A percentile compares a stretch with the other conserved stretches of the same genome.
Conservation (phyloP, 2,329 filamentous ascomycete genomes). For the Akanthomyces uredinophilus region DNA sequence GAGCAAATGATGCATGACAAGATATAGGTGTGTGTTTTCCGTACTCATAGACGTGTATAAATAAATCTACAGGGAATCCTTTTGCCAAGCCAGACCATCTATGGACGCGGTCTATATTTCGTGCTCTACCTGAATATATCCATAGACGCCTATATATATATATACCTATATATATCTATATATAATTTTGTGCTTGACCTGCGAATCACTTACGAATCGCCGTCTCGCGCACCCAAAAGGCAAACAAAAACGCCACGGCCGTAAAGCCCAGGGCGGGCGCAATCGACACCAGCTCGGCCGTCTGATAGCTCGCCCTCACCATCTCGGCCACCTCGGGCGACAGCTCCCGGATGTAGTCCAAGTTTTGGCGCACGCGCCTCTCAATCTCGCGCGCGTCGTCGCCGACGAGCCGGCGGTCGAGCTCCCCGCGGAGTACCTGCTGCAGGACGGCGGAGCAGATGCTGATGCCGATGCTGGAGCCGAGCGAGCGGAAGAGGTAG, state of each 20-base stretch:
- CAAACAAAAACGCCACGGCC: conserved; percentile 33
- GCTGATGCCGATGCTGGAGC: conserved; percentile 71
- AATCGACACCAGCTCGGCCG: conserved; percentile 37
- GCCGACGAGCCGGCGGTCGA: conserved; percentile 51
- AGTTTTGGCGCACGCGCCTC: conserved; percentile 61
- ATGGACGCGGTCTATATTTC: no score
- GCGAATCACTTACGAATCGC: conserved; percentile 22
- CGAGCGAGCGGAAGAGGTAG: conserved; percentile 74
- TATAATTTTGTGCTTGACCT: no score
- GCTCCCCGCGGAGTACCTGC: conserved; percentile 54
- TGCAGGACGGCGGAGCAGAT: conserved; percentile 68
- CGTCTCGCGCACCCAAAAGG: conserved; percentile 54
- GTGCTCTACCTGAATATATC: background rate
- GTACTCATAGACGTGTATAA: background rate
- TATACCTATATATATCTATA: no score
- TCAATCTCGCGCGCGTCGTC: conserved; percentile 62
- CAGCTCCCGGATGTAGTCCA: conserved; percentile 63
- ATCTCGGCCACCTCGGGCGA: conserved; percentile 53
- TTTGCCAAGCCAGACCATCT: background rate
- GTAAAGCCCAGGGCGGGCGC: conserved; percentile 34
- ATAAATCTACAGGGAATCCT: background rate
- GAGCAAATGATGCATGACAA: conserved; percentile 8
- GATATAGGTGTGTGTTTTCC: background rate
- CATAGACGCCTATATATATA: no score
- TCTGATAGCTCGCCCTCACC: conserved; percentile 63